These are phyloP conservation scores for Saccharum officinarum DNA, from an alignment of 176 grass and related monocot genomes.

Conservation along the genomic window DNA sequence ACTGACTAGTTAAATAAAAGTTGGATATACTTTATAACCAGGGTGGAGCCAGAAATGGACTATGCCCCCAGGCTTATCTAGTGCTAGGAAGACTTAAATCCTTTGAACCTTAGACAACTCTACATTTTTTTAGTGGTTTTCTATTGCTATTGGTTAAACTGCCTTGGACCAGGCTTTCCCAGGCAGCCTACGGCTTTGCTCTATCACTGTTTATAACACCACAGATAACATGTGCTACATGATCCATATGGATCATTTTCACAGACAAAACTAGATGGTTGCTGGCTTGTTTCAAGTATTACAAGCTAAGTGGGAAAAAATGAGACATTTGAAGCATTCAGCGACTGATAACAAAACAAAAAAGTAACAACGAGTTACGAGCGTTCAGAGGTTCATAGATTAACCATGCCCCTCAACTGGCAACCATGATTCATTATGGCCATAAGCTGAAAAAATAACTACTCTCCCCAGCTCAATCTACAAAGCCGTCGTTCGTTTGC, in stretches of 20 bases:
- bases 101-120: not conserved
- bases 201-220: not conserved
- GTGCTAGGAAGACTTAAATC: not conserved
- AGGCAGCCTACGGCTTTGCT: not conserved
- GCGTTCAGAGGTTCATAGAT: conserved; percentile 3
- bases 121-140: not conserved
- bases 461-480: not conserved
- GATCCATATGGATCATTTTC: not conserved
- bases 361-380: not conserved
- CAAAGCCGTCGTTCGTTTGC: not conserved
- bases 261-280: not conserved
- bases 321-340: not conserved
- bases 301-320: not conserved
- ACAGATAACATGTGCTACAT: not conserved
- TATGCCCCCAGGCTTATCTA: not conserved
- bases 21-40: not conserved
- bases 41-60: not conserved
- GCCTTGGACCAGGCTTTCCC: not conserved
- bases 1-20: not conserved
- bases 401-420: not conserved
- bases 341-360: not conserved
- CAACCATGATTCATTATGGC: not conserved
- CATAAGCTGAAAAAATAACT: not conserved
- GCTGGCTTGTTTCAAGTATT: not conserved
- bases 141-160: not conserved